Conservation (phyloP, 2,329 filamentous ascomycete species). For the Venturiaceae sp. region DNA sequence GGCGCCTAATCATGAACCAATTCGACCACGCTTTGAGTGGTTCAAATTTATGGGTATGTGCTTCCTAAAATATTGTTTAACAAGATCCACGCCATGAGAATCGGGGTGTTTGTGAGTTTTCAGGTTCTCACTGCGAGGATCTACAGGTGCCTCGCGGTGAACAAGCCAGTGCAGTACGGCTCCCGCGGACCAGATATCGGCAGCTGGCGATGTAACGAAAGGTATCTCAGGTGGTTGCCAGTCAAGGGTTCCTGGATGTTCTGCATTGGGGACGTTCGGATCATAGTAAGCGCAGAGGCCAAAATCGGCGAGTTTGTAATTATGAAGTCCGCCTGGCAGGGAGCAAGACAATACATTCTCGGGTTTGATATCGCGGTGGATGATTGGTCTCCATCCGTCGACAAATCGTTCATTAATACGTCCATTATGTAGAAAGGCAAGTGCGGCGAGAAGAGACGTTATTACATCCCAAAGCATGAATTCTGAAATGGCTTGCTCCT, state of each 20-base stretch:
- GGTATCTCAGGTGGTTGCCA: constrained; percentile 8
- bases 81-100: no score
- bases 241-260: neutral
- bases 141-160: constrained; percentile 1
- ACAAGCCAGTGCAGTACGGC: constrained; percentile 8
- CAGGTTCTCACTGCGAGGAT: no score
- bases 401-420: neutral
- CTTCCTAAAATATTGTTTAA: no score
- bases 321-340: neutral
- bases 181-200: constrained; percentile 8
- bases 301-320: neutral
- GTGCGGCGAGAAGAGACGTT: neutral
- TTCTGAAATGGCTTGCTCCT: neutral
- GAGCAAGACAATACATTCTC: neutral
- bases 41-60: no score
- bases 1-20: no score
- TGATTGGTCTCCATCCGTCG: neutral
- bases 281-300: neutral
- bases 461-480: neutral
- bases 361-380: constrained; percentile 1
- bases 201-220: neutral
- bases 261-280: neutral
- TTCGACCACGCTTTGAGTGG: no score
- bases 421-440: neutral
- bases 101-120: no score